Evolutionary conservation across 345 rosid genomes (phyloP), one percentile per base, ranked within the genome.

Genomic region (Moringa oleifera): DNA sequence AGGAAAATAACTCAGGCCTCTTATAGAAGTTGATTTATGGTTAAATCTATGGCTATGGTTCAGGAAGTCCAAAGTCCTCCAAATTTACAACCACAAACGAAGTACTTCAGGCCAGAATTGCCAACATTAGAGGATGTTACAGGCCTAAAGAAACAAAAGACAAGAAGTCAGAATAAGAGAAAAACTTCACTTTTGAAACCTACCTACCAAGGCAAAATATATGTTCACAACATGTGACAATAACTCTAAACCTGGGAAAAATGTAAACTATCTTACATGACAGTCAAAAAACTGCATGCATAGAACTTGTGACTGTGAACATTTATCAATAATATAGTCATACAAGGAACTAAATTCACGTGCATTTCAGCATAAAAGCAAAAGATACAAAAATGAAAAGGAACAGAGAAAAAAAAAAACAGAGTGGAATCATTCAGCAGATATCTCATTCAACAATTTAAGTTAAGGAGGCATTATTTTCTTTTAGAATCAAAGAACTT

Each of bases 61-160:
- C n/a, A n/a, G n/a, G n/a, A n/a, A n/a, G n/a, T 28, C 5, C 5
- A 28, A 28, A 28, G 3, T 28, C 33, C 33, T 28, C 3, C 33
- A 28, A 28, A 28, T 28, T 8, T 4, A 41, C 47, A 11, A 9
- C 47, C 6, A 41, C 47, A 41, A 41, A 4, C 6, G 16, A 41
- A 41, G 51, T 57, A 28, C 68, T 33, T 55, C 63, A 23, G 16
- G 61, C 50, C 54, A 55, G 66, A 19, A 37, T 28, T 22, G 63
- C 51, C 50, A 55, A 25, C 36, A 25, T 25, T 47, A 55, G 61
- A 51, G 19, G 56, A 31, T 41, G 0, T 72, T 69, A 77, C 77
- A 77, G 72, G 55, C 80, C 77, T 77, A 69, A 46, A 46, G 37
- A 64, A 21, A 52, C 57, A 77, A 66, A 66, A 62, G 41, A 73